Evolutionary conservation across 2,329 filamentous ascomycete species (phyloP).

Genomic region (Hypoxylon sp.): DNA sequence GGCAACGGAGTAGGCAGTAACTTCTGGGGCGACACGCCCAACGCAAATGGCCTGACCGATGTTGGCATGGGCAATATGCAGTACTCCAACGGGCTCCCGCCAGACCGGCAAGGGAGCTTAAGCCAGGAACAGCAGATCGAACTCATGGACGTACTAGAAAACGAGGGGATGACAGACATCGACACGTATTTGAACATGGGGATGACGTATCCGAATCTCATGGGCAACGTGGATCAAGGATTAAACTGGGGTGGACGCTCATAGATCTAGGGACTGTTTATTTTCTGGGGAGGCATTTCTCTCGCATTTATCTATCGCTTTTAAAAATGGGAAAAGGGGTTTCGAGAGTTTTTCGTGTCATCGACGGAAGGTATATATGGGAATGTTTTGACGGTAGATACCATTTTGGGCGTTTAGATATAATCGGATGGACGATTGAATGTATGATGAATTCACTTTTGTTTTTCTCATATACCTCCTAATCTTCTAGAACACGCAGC

Average conservation of each 20-base stretch:
- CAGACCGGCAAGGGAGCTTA: slow-evolving; percentile 74
- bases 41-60: slow-evolving; percentile 46
- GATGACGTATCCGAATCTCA: slow-evolving; percentile 45
- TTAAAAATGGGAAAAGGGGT: slow-evolving; percentile 12
- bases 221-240: slow-evolving; percentile 29
- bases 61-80: slow-evolving; percentile 44
- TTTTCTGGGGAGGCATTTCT: slow-evolving; percentile 5
- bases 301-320: slow-evolving; percentile 10
- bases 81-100: slow-evolving; percentile 50
- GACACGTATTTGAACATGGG: slow-evolving; percentile 68
- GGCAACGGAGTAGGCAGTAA: slow-evolving; percentile 29
- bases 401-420: slow-evolving; percentile 42
- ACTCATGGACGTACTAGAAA: slow-evolving; percentile 84
- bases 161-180: slow-evolving; percentile 73
- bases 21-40: slow-evolving; percentile 56
- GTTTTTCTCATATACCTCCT: too few species aligned
- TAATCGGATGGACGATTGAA: slow-evolving; percentile 20
- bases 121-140: slow-evolving; percentile 86
- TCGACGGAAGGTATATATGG: slow-evolving; percentile 28
- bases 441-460: slow-evolving; percentile 8
- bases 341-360: slow-evolving; percentile 21
- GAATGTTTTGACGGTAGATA: slow-evolving; percentile 38
- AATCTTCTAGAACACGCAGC: too few species aligned
- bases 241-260: slow-evolving; percentile 30
- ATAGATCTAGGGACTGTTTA: slow-evolving; percentile 11